phyloP scores from a whole-genome alignment of 139 green algal genomes.

The Picochlorum sp. region DNA sequence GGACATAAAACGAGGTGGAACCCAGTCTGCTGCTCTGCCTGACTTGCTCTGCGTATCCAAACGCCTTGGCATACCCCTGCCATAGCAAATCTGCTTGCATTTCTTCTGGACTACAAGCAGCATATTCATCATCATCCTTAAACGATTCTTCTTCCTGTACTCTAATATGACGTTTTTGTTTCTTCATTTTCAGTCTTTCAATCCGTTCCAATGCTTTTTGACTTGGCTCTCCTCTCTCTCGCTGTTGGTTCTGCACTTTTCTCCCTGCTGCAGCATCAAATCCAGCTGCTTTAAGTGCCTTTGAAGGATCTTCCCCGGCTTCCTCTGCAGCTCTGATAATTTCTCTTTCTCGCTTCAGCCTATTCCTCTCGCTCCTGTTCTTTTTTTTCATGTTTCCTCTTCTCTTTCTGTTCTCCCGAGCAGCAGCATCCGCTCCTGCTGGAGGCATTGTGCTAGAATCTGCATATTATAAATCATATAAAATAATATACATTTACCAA shows the following conservation, averaged over 20 bases:
- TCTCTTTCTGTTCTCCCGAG: neutral
- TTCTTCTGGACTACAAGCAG: neutral
- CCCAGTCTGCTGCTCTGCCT: neutral
- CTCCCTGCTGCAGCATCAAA: neutral
- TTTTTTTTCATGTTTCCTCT: conserved; percentile 2
- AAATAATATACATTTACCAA: neutral
- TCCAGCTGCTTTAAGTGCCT: neutral
- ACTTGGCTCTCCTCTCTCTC: neutral
- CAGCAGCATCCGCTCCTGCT: too few species aligned
- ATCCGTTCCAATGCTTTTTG: too few species aligned
- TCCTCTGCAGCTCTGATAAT: neutral
- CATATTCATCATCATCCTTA: neutral
- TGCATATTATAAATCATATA: neutral
- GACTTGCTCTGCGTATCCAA: neutral
- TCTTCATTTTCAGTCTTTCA: neutral
- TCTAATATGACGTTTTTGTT: too few species aligned
- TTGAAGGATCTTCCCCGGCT: neutral
- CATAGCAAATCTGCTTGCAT: neutral
- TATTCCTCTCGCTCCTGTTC: neutral
- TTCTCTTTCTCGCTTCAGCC: neutral
- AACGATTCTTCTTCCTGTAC: neutral
- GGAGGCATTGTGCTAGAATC: neutral
- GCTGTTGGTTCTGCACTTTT: neutral
- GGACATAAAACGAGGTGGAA: neutral
- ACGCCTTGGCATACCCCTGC: neutral